A percentile compares a stretch with the other conserved stretches of the same genome.
Evolutionary conservation across 1,139 yeast genomes (phyloP).

Genomic region (Protomyces arabidopsidicola): DNA sequence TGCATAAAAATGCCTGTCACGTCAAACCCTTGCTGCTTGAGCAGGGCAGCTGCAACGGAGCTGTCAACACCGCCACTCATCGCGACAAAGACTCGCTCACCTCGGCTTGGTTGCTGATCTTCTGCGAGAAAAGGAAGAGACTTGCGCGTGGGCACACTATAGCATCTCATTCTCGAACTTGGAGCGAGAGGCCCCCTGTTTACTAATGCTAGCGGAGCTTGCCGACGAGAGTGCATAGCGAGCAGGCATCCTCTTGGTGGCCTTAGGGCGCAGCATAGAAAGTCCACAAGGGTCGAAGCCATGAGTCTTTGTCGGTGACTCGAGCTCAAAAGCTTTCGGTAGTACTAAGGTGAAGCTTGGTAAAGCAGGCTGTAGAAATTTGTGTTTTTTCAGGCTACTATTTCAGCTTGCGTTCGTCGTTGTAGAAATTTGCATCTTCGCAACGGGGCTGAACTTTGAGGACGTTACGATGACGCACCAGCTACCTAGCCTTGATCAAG

Average conservation of each 20-base stretch:
- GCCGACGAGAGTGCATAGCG: not conserved
- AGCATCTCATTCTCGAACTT: too few species aligned
- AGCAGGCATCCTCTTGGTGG: not conserved
- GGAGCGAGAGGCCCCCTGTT: too few species aligned
- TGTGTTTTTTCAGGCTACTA: too few species aligned
- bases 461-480: too few species aligned
- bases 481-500: too few species aligned
- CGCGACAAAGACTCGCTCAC: constrained; percentile 55
- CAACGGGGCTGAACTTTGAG: too few species aligned
- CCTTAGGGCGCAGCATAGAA: not conserved
- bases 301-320: not conserved
- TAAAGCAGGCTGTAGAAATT: too few species aligned
- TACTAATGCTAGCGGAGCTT: not conserved
- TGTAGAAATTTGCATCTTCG: too few species aligned
- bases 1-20: constrained; percentile 31
- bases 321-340: too few species aligned
- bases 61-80: constrained; percentile 98
- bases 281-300: not conserved
- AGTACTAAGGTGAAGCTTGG: too few species aligned
- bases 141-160: not conserved
- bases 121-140: constrained; percentile 1
- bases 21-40: constrained; percentile 39
- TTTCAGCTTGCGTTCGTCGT: too few species aligned
- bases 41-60: constrained; percentile 76
- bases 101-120: constrained; percentile 5